Evolutionary conservation across 2,329 filamentous ascomycete genomes (phyloP), one percentile per base, ranked within the genome.

Genomic region (Diaporthe longicolla): DNA sequence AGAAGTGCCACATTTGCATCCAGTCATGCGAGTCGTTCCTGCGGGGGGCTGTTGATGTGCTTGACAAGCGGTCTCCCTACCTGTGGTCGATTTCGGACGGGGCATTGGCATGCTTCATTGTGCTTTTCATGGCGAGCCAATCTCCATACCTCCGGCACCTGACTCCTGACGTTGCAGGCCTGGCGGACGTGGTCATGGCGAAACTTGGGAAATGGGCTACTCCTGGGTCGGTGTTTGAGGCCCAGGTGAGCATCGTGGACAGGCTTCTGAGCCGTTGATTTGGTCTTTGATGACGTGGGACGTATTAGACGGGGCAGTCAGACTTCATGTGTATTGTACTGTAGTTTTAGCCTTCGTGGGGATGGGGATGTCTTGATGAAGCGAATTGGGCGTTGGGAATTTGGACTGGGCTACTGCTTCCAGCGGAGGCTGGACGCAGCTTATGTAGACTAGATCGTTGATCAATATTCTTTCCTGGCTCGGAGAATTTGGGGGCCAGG

Each of bases 71-170:
- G 5, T 81, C 82, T n/a, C 81, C 81, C 1, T 82, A 84, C 65
- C 78, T 84, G 15, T 84, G 83, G 82, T 79, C 80, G 0, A 78
- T 83, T 54, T 80, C 81, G 15, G 82, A 84, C 72, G 79, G 79
- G 63, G 81, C 80, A 71, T 76, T 84, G 76, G 81, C 82, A 4
- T 81, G 79, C 37, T 76, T 84, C 10, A 57, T 83, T 10, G 78
- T 82, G 17, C 76, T 84, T 40, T 78, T 79, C 72, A 69, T 83
- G 61, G 82, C 82, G 8, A 79, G 81, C 15, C 79, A 76, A 21
- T 81, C 81, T 7, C 78, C 78, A 13, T 73, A 78, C 26, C 74
- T 82, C 59, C 78, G 77, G 48, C 78, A 76, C 32, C 78, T 79
- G 61, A 79, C 80, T 17, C 79, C 80, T 2, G 77, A 79, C n/a